A percentile compares a stretch with the other conserved stretches of the same genome.
Evolutionary conservation across 2,329 filamentous ascomycete genomes (phyloP).

Genomic region (Cyanodermella asteris): DNA sequence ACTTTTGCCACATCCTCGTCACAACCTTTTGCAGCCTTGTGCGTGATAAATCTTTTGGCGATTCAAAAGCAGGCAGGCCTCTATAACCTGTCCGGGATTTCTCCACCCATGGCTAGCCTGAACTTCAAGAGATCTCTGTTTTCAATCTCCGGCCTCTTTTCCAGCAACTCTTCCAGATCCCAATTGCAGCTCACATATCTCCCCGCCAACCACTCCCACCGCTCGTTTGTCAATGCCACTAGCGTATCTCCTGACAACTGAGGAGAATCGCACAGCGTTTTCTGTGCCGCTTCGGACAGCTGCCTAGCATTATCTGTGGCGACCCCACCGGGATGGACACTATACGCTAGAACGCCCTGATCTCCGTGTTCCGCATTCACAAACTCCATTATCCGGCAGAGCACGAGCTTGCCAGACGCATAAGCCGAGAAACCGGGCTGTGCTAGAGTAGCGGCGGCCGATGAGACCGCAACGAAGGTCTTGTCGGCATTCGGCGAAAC

Average conservation of each 20-base stretch:
- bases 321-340: slow-evolving; percentile 19
- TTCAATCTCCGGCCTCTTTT: slow-evolving; percentile 10
- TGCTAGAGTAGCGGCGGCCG: slow-evolving; percentile 20
- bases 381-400: slow-evolving; percentile 28
- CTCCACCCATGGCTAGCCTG: no score
- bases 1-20: no score
- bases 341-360: slow-evolving; percentile 20
- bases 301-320: slow-evolving; percentile 16
- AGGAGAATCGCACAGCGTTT: slow-evolving; percentile 4
- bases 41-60: no score
- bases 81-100: no score
- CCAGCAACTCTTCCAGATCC: slow-evolving; percentile 13
- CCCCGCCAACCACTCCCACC: slow-evolving; percentile 11
- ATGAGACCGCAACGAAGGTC: slow-evolving; percentile 26
- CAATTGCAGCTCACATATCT: slow-evolving; percentile 11
- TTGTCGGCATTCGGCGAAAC: slow-evolving; percentile 12
- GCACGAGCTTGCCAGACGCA: slow-evolving; percentile 26
- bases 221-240: slow-evolving; percentile 10
- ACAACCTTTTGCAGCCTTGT: no score
- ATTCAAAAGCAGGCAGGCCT: no score
- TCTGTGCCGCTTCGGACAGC: neutral
- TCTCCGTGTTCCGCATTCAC: slow-evolving; percentile 23
- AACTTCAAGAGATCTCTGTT: slow-evolving; percentile 12
- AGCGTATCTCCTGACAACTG: slow-evolving; percentile 11
- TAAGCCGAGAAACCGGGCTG: slow-evolving; percentile 21